Evolutionary conservation across 2,329 filamentous ascomycete species (phyloP), one percentile per base, ranked within the genome.

Genomic region (Thermothelomyces thermophilus): DNA sequence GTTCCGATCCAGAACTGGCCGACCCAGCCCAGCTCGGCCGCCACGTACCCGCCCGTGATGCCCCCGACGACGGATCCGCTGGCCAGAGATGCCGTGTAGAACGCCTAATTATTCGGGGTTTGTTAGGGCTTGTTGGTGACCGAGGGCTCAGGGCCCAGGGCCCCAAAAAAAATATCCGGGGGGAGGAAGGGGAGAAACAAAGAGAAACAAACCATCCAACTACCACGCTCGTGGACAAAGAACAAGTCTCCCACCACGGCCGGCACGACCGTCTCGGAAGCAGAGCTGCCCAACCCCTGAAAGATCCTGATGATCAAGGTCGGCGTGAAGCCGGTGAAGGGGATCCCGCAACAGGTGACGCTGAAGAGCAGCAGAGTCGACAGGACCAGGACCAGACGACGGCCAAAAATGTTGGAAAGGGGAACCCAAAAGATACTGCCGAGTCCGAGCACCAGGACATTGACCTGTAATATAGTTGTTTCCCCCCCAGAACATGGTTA

Each of bases 381-480:
- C 0, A 58, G 9, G 1, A 70, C 51, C 0, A 70, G 51, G 1
- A 67, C 56, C 0, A 62, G 62, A 0, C 68, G 57, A 3, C 66
- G 58, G 1, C 68, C 68, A 22, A 63, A 54, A 20, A 63, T 60
- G 36, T 69, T 69, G 0, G 68, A 62, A 40, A 70, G 24, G 0
- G 68, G 68, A 1, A 70, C 68, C 61, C 67, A 67, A 41, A 62
- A 58, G 11, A 69, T 61, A 8, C 69, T 70, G 0, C 61, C 58
- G 0, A 62, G 61, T 0, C 68, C 68, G 0, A 69, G 48, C 1
- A 68, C 55, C 0, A 70, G 50, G 0, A 67, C 51, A n/a, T 66
- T 62, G 5, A 66, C 57, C 67, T 69, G 13, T n/a, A 5, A n/a
- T n/a, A n/a, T n/a, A n/a, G n/a, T n/a, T n/a, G n/a, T n/a, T n/a